Percentiles rank a stretch among this genome's conserved stretches.
Conservation (phyloP, 164 flowering plant species). For the Pachysandra terminalis region DNA sequence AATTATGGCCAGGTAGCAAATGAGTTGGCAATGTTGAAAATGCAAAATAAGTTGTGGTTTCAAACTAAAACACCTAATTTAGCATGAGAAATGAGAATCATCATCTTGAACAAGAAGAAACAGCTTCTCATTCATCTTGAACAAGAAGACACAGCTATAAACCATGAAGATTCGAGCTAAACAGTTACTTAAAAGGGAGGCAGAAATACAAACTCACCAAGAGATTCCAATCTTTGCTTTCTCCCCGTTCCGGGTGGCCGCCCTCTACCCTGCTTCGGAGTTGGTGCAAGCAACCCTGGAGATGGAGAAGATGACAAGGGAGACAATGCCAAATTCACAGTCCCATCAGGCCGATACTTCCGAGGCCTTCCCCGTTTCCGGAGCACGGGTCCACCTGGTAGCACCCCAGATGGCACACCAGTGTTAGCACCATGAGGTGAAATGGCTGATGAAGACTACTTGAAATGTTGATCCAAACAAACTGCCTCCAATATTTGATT, state of each 20-base stretch:
- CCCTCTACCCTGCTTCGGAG: conserved; percentile 82
- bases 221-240: conserved; percentile 70
- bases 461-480: conserved; percentile 43
- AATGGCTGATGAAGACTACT: conserved; percentile 37
- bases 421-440: conserved; percentile 45
- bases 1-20: not conserved
- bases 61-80: no score
- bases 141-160: no score
- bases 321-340: conserved; percentile 56
- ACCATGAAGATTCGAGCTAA: no score
- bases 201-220: conserved; percentile 38
- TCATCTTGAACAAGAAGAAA: no score
- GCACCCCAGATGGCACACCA: conserved; percentile 31
- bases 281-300: conserved; percentile 27
- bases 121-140: no score
- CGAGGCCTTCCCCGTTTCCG: conserved; percentile 91
- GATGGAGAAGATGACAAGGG: conserved; percentile 40
- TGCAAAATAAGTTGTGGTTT: conserved; percentile 21
- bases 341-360: conserved; percentile 77
- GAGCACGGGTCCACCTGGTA: conserved; percentile 42
- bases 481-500: conserved; percentile 38
- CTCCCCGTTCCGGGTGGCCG: conserved; percentile 89
- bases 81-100: no score
- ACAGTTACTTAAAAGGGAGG: no score
- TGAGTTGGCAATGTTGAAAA: conserved; percentile 21